Evolutionary conservation across 768 basidiomycete genomes (phyloP).

Genomic region (Imleria badia): DNA sequence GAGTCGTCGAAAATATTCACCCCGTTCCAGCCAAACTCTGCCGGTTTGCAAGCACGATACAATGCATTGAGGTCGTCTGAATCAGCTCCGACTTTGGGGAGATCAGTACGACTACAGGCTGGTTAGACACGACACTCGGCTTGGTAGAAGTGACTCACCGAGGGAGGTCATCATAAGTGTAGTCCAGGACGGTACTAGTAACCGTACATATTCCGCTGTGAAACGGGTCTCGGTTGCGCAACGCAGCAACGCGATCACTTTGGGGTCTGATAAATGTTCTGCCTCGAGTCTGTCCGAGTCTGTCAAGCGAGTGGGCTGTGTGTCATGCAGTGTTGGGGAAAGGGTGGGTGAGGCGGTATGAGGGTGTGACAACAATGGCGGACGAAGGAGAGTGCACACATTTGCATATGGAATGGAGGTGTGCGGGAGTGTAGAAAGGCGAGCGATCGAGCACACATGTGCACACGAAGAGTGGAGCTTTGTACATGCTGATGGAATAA

Average conservation of each 20-base stretch:
- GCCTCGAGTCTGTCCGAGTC: no score
- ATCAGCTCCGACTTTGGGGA: not conserved
- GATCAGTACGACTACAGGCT: not conserved
- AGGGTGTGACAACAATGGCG: no score
- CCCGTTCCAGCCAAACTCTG: slow-evolving; percentile 4
- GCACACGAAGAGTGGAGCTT: no score
- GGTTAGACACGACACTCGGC: not conserved
- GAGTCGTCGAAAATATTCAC: slow-evolving; percentile 3
- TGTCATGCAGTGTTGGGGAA: no score
- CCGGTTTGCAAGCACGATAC: slow-evolving; percentile 4
- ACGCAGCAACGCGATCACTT: not conserved
- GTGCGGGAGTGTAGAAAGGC: no score
- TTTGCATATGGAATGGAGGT: no score
- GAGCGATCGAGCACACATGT: no score
- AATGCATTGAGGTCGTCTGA: not conserved
- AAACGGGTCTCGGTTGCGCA: not conserved
- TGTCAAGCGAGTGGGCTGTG: no score
- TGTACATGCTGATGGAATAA: no score
- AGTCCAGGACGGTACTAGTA: not conserved
- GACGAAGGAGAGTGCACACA: no score
- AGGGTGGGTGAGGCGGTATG: no score
- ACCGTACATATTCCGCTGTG: not conserved
- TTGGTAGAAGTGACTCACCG: not conserved
- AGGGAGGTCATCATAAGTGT: not conserved
- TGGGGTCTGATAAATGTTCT: not conserved